Percentiles rank a stretch among this genome's conserved stretches.
Evolutionary conservation across 768 basidiomycete genomes (phyloP).

Genomic region (Podaxis sp.): DNA sequence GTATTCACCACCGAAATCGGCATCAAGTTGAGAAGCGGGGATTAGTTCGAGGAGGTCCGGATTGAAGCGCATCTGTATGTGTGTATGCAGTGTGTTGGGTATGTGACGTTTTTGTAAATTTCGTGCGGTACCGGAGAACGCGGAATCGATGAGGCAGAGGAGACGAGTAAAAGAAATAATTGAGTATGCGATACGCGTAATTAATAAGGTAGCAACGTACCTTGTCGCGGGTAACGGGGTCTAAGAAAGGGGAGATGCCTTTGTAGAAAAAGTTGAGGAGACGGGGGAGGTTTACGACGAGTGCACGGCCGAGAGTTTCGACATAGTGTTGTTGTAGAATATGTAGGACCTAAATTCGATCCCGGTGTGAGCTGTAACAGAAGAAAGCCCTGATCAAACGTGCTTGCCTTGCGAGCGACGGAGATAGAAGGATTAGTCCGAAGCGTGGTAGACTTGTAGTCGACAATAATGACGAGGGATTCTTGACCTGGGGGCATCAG

Average conservation of each 20-base stretch:
- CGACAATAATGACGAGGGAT: conserved; percentile 79
- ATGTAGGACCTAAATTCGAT: conserved; percentile 51
- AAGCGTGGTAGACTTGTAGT: conserved; percentile 81
- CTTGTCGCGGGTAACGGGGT: conserved; percentile 89
- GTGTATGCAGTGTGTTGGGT: not conserved
- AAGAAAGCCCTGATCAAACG: not conserved
- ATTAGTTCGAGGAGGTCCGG: conserved; percentile 78
- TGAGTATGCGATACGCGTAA: not conserved
- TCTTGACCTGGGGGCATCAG: conserved; percentile 86
- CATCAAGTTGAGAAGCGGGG: conserved; percentile 73
- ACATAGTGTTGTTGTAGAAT: conserved; percentile 90
- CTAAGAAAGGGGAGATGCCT: conserved; percentile 82
- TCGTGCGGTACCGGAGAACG: not conserved
- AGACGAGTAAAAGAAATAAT: not conserved
- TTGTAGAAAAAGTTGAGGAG: conserved; percentile 79
- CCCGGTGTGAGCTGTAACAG: not conserved
- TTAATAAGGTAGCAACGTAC: conserved; percentile 29
- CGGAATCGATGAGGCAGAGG: not conserved
- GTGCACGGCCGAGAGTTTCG: conserved; percentile 81
- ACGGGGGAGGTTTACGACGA: conserved; percentile 79
- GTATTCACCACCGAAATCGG: conserved; percentile 79
- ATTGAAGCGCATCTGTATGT: conserved; percentile 79
- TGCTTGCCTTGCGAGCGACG: conserved; percentile 66
- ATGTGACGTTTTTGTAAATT: not conserved
- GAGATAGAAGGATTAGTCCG: conserved; percentile 84